These are phyloP conservation scores for Aspergillus kassunensis DNA, from an alignment of 495 filamentous ascomycete genomes.

Conservation along the genomic window DNA sequence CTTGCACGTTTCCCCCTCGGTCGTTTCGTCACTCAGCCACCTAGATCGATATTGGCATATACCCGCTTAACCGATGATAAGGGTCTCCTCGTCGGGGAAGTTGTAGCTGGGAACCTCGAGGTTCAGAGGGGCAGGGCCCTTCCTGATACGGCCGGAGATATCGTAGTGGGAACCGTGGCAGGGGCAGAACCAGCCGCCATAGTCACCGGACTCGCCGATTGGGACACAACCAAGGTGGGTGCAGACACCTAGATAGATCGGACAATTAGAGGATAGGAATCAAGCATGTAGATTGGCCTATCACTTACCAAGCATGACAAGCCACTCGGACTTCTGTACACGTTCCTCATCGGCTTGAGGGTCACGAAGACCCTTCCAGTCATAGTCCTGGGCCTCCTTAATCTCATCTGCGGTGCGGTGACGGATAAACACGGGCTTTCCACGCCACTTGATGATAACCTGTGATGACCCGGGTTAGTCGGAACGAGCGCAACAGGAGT, in stretches of 20 bases:
- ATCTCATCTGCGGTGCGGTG: conserved; percentile 91
- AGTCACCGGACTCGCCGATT: conserved; percentile 98
- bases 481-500: neutral
- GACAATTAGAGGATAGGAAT: neutral
- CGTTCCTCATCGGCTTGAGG: conserved; percentile 87
- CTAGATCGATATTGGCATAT: conserved; percentile 1
- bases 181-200: conserved; percentile 98
- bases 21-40: conserved; percentile 9
- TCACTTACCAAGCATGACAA: conserved; percentile 89
- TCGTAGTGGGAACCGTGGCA: conserved; percentile 99
- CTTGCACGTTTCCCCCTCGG: conserved; percentile 15
- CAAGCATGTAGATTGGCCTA: neutral
- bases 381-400: conserved; percentile 72
- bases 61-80: conserved; percentile 69
- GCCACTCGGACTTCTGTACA: conserved; percentile 97
- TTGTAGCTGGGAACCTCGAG: conserved; percentile 90
- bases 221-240: conserved; percentile 98
- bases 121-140: conserved; percentile 94
- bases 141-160: conserved; percentile 94
- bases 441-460: conserved; percentile 99
- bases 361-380: conserved; percentile 79
- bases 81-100: conserved; percentile 73
- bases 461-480: conserved; percentile 33
- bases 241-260: conserved; percentile 72
- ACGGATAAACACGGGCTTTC: conserved; percentile 99